Conservation (phyloP, 345 rosid genomes). For the Excoecaria agallocha region DNA sequence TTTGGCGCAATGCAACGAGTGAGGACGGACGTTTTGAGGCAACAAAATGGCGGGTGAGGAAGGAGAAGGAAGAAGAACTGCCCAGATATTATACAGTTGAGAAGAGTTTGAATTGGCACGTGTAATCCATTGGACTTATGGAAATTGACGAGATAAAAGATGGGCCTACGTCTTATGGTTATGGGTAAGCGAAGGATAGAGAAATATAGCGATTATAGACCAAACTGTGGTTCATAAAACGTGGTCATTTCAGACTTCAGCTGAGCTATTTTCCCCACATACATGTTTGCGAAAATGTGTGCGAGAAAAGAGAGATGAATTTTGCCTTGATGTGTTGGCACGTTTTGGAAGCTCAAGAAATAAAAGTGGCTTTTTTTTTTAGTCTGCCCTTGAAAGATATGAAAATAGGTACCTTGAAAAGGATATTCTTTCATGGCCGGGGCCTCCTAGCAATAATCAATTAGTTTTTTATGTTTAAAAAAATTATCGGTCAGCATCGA, state of each 20-base stretch:
- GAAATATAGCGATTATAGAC: neutral
- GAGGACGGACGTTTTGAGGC: neutral
- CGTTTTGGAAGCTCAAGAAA: neutral
- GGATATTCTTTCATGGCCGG: neutral
- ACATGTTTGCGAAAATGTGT: neutral
- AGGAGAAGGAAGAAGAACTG: neutral
- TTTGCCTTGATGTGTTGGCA: neutral
- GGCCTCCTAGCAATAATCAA: neutral
- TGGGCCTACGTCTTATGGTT: constrained; percentile 4
- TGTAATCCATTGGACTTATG: neutral
- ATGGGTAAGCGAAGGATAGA: neutral
- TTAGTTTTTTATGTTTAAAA: no score
- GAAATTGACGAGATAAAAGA: constrained; percentile 1
- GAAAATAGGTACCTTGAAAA: neutral
- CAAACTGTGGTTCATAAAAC: neutral
- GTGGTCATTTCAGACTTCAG: neutral
- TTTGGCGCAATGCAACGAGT: neutral
- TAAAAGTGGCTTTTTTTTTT: neutral
- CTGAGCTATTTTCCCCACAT: neutral
- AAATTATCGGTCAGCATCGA: no score
- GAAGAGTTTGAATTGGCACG: constrained; percentile 7
- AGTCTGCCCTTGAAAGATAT: neutral
- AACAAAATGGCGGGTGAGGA: constrained; percentile 4
- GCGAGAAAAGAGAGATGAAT: neutral
- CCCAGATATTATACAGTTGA: neutral